Conservation (phyloP, 108 stramenopile species). For the Pseudonitzschia multistriata region DNA sequence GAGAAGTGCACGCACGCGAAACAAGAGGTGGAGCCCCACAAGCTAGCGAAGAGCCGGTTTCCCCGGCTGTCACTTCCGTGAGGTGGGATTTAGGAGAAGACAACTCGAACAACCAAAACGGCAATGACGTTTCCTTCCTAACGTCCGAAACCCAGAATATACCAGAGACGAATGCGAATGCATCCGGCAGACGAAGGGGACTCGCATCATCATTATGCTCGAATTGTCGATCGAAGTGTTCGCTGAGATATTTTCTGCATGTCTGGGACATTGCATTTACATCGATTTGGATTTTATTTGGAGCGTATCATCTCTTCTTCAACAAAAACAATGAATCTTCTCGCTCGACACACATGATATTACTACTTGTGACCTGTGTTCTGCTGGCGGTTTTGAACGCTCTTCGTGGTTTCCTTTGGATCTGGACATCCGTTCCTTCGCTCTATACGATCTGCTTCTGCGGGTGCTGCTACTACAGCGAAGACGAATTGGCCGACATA, state of each 20-base stretch:
- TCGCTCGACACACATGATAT: not conserved
- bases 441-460: conserved; percentile 6
- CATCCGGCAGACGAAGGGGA: not conserved
- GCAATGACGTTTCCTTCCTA: conserved; percentile 2
- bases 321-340: not conserved
- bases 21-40: not conserved
- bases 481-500: not conserved
- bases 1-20: no score
- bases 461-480: conserved; percentile 1
- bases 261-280: not conserved
- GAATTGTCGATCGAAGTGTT: not conserved
- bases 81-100: conserved; percentile 8
- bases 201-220: not conserved
- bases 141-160: not conserved
- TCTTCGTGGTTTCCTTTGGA: not conserved
- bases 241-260: conserved; percentile 11
- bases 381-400: not conserved
- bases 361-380: not conserved
- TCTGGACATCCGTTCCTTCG: conserved; percentile 3
- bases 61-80: not conserved
- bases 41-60: not conserved
- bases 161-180: not conserved
- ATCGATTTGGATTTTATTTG: not conserved
- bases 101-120: not conserved
- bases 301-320: conserved; percentile 7